Evolutionary conservation across 768 basidiomycete species (phyloP), one percentile per base, ranked within the genome.

Genomic region (Phylloporus arenicola): DNA sequence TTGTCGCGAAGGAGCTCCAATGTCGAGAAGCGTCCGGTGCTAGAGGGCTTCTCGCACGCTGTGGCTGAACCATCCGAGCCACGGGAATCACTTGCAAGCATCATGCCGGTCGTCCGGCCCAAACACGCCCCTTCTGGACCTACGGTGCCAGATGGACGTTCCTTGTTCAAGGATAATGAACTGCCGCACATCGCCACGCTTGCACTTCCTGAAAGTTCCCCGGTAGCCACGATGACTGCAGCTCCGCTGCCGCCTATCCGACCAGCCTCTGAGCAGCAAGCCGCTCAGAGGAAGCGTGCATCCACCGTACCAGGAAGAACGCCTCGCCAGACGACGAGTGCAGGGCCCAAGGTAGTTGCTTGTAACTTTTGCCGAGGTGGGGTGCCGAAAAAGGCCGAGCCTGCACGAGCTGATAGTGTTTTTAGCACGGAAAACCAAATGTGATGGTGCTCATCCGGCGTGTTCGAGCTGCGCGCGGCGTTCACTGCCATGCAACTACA

Each of bases 331-430:
- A 68, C 74, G 43, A 80, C 81, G 31, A 83, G 75, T 51, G 86
- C 86, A 45, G 88, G 88, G 11, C 86, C 88, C 41, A 91, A 91
- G 63, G 85, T 90, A 12, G 88, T 92, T 20, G 89, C 89, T 14
- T 92, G 89, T 69, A 89, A 91, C 68, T 88, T 88, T 64, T 92
- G 89, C 69, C 79, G 89, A 74, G 87, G 89, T 90, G 61, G 49
- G 81, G 72, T 44, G 34, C 30, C 30, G 27, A 43, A 44, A 41
- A 35, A 45, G 34, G 20, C 45, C 20, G 34, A 44, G 40, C 44
- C 51, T 45, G 52, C 52, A 13, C 25, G 52, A 20, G 20, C 45
- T 55, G 2, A 56, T 22, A 43, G 11, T 19, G 19, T 35, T 25
- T 57, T 14, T 54, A 90, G 89, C 88, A 31, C 89, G 89, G 52